phyloP scores from a whole-genome alignment of 1,284 basidiomycete species.

The Cutaneotrichosporon mucoides region DNA sequence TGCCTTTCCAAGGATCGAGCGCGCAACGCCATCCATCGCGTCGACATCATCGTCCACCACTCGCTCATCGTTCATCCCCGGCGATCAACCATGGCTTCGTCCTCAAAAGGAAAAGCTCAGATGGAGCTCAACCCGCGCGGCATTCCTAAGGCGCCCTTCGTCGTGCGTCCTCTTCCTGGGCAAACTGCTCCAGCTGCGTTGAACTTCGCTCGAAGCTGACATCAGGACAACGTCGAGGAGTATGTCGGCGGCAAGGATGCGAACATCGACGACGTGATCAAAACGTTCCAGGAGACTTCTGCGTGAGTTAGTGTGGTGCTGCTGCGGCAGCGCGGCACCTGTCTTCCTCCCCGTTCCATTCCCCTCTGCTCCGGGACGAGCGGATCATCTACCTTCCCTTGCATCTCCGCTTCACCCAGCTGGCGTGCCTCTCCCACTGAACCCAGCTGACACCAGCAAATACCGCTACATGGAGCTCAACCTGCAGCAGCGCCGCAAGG shows the following conservation, averaged over 20 bases:
- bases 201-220: slow-evolving; percentile 5
- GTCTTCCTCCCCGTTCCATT: too few relatives aligned
- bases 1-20: too few relatives aligned
- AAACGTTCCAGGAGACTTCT: slow-evolving; percentile 84
- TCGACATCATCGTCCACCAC: too few relatives aligned
- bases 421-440: background rate
- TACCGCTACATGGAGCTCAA: slow-evolving; percentile 97
- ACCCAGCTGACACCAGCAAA: slow-evolving; percentile 60
- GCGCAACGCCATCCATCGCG: too few relatives aligned
- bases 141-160: slow-evolving; percentile 91
- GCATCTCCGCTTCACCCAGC: background rate
- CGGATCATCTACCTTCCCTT: background rate
- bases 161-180: slow-evolving; percentile 58
- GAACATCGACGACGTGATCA: slow-evolving; percentile 73
- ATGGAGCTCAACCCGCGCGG: slow-evolving; percentile 76
- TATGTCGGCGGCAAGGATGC: slow-evolving; percentile 77
- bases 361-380: too few relatives aligned
- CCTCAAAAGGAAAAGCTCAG: slow-evolving; percentile 25
- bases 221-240: slow-evolving; percentile 74
- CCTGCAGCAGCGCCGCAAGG: slow-evolving; percentile 70
- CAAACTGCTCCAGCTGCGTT: too few relatives aligned
- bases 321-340: too few relatives aligned
- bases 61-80: too few relatives aligned
- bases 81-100: slow-evolving; percentile 16
- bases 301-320: slow-evolving; percentile 56